These are phyloP conservation scores for Cyclotella atomus DNA, from an alignment of 108 stramenopile species.

Conservation along the genomic window DNA sequence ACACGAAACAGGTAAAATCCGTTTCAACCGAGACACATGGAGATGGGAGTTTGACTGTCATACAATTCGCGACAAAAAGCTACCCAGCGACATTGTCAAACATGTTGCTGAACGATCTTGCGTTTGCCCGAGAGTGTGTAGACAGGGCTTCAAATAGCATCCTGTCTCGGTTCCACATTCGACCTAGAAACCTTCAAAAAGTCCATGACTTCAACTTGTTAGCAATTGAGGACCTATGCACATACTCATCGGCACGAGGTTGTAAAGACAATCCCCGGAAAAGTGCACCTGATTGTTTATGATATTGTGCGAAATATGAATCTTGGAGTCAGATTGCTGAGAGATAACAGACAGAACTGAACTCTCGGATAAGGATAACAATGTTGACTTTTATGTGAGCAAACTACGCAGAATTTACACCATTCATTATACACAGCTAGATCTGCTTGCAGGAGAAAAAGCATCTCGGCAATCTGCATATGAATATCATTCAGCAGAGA, in stretches of 20 bases:
- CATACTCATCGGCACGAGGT: conserved; percentile 16
- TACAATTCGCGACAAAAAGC: conserved; percentile 5
- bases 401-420: too few relatives aligned
- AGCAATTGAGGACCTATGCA: conserved; percentile 1
- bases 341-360: neutral
- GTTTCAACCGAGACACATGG: neutral
- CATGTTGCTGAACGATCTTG: conserved; percentile 12
- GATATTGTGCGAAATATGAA: neutral
- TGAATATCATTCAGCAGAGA: conserved; percentile 25
- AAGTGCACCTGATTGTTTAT: conserved; percentile 20
- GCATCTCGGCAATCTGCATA: conserved; percentile 7
- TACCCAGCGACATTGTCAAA: conserved; percentile 21
- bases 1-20: conserved; percentile 14
- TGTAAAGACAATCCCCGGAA: neutral
- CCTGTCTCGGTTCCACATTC: conserved; percentile 27
- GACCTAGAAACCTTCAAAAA: conserved; percentile 9
- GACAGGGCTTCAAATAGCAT: conserved; percentile 19
- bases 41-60: conserved; percentile 24
- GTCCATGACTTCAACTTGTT: neutral
- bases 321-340: neutral
- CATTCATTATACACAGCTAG: too few relatives aligned
- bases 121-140: neutral
- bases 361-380: neutral
- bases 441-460: conserved; percentile 32
- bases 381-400: conserved; percentile 9